Evolutionary conservation across 2,329 filamentous ascomycete species (phyloP).

Genomic region (Fusarium sp.): DNA sequence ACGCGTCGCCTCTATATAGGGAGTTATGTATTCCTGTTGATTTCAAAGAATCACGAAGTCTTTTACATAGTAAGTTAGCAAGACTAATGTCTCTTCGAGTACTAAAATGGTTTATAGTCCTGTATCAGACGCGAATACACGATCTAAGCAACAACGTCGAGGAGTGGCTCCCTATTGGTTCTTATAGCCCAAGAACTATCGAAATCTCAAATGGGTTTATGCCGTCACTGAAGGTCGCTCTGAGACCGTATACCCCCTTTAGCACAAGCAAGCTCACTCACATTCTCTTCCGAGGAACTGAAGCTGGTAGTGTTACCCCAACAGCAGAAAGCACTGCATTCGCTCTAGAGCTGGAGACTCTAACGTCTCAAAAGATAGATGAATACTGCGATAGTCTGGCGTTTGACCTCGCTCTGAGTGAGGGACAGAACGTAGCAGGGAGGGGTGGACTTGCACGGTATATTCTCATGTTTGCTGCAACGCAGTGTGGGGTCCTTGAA

Average conservation of each 20-base stretch:
- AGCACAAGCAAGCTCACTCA: not conserved
- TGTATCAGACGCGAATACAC: not conserved
- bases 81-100: rapidly evolving
- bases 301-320: not conserved
- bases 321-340: not conserved
- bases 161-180: rapidly evolving
- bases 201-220: not conserved
- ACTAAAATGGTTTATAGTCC: not conserved
- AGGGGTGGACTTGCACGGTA: not conserved
- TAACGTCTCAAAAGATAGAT: not conserved
- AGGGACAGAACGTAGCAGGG: not conserved
- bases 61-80: not conserved
- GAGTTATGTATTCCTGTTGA: not conserved
- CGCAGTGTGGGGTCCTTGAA: not conserved
- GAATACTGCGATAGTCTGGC: not conserved
- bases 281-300: not conserved
- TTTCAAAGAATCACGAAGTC: not conserved
- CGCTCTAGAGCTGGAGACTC: not conserved
- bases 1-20: not conserved
- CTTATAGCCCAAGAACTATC: not conserved
- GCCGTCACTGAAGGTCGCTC: not conserved
- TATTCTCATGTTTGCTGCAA: slow-evolving; percentile 1
- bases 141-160: not conserved
- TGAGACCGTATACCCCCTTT: not conserved
- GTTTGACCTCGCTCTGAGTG: not conserved